Conservation (phyloP, 2,329 filamentous ascomycete genomes). For the Phoma sp. region DNA sequence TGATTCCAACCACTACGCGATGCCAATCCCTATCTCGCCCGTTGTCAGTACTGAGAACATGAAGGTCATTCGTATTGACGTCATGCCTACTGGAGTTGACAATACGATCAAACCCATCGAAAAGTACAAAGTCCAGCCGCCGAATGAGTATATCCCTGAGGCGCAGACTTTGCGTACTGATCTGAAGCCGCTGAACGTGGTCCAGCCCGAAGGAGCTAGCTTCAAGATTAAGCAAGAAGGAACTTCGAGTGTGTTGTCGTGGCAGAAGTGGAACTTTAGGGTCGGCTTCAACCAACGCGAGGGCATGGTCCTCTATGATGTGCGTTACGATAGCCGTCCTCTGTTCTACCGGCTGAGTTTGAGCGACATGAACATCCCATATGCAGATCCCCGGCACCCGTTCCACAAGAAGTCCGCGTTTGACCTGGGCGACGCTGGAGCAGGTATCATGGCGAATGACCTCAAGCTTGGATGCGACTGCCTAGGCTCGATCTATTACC, state of each 20-base stretch:
- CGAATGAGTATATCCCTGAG: constrained; percentile 71
- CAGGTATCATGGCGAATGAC: constrained; percentile 72
- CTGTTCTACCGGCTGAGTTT: constrained; percentile 71
- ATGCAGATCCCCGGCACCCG: constrained; percentile 69
- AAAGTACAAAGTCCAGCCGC: constrained; percentile 63
- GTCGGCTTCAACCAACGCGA: constrained; percentile 73
- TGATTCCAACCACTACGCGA: constrained; percentile 73
- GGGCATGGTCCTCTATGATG: constrained; percentile 71
- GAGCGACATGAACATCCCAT: constrained; percentile 70
- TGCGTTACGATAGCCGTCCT: constrained; percentile 67
- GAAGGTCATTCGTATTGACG: constrained; percentile 72
- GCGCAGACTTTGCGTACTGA: constrained; percentile 65
- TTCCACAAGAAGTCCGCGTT: constrained; percentile 74
- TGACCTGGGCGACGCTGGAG: constrained; percentile 70
- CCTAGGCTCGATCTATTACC: constrained; percentile 72
- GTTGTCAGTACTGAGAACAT: constrained; percentile 68
- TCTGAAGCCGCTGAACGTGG: constrained; percentile 67
- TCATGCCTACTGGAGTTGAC: constrained; percentile 70
- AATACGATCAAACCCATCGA: constrained; percentile 61
- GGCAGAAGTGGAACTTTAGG: constrained; percentile 76
- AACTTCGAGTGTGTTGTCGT: constrained; percentile 62
- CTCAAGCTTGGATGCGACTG: constrained; percentile 74
- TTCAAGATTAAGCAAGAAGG: constrained; percentile 61
- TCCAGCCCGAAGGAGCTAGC: constrained; percentile 69
- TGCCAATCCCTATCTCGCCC: constrained; percentile 70